Percentiles rank a stretch among this genome's conserved stretches.
Conservation (phyloP, 495 filamentous ascomycete genomes). For the Penicillium cataractarum region DNA sequence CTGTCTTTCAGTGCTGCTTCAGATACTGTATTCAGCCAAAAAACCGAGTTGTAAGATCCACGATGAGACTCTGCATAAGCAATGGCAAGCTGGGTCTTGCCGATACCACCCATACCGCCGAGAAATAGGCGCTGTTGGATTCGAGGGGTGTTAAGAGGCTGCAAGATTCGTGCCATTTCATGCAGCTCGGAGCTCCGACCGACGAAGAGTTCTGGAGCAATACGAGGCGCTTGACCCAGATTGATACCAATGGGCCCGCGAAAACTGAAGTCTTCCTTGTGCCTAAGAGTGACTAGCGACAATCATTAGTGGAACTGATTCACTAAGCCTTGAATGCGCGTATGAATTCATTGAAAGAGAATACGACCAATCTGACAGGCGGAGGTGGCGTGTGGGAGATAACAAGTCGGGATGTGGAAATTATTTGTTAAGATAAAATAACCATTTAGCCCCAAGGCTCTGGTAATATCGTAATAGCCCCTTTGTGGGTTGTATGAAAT, state of each 20-base stretch:
- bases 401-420: no score
- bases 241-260: slow-evolving; percentile 4
- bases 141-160: background rate
- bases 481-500: no score
- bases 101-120: slow-evolving; percentile 16
- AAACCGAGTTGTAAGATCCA: slow-evolving; percentile 8
- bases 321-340: no score
- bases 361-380: no score
- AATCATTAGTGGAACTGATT: no score
- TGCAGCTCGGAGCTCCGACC: slow-evolving; percentile 10
- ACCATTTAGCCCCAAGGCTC: no score
- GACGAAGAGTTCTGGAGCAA: slow-evolving; percentile 15
- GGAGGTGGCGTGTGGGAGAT: no score
- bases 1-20: slow-evolving; percentile 11
- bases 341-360: no score
- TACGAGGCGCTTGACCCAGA: slow-evolving; percentile 11
- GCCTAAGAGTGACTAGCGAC: no score
- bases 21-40: slow-evolving; percentile 18
- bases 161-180: background rate
- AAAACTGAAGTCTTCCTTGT: background rate
- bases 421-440: no score
- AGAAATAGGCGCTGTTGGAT: slow-evolving; percentile 11
- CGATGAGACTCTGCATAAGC: slow-evolving; percentile 7
- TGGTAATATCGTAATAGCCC: no score
- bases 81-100: slow-evolving; percentile 24